Evolutionary conservation across 306 rosid genomes (phyloP), one percentile per base, ranked within the genome.

Genomic region (Crotalaria pallida): DNA sequence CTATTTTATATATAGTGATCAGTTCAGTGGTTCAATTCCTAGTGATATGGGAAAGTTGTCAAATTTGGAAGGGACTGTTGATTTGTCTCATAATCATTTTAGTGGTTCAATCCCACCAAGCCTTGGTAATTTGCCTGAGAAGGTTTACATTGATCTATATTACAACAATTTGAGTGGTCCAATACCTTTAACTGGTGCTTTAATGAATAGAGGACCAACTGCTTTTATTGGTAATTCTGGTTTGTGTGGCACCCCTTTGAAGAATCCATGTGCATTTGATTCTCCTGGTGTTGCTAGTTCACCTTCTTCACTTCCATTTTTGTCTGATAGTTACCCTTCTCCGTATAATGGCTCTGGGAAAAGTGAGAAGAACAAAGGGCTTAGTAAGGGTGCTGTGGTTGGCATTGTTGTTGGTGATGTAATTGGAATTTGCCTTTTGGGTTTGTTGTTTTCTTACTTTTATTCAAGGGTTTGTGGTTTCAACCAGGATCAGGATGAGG

Each of bases 201-300:
- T 89, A 13, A 79, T 89, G 78, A 89, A 89, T 47, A 83, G 96
- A 89, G 96, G 96, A 7, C 96, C 96, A 40, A 89, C 96, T 24
- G 96, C 96, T 67, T 89, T 89, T 45, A 81, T 89, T 48, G 92
- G 96, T 31, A 89, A 89, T 59, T 90, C 92, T 74, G 85, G 85
- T 49, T 88, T 94, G 3, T 94, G 99, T 75, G 99, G 97, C 38
- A 89, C 99, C 9, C 99, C 99, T 12, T 80, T 91, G 97, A 94
- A 91, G 89, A 86, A 81, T 53, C 84, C 89, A 5, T 94, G 99
- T 77, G 84, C 91, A 41, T 79, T 86, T 43, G 89, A 80, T 59
- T 50, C 86, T 58, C 45, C 87, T 0, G 78, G 80, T 71, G 83
- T 83, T 31, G 83, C 80, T 8, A 79, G 52, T 72, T 73, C 88